Evolutionary conservation across 2,329 filamentous ascomycete genomes (phyloP).

Genomic region (Fusarium xylarioides): DNA sequence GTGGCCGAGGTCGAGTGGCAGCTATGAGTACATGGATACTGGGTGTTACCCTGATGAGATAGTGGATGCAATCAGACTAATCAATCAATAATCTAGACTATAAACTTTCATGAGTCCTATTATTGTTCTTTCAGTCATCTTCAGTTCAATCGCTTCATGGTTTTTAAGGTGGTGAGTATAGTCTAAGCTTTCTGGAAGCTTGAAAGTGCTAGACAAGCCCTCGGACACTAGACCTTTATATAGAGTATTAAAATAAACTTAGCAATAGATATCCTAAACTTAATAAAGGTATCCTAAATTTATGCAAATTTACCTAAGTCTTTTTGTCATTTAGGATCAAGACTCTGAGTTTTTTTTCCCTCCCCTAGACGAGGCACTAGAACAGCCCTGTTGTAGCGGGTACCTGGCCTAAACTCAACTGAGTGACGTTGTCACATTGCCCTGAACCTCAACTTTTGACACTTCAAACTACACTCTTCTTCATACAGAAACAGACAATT

Average conservation of each 20-base stretch:
- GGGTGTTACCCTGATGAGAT: background rate
- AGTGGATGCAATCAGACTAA: background rate
- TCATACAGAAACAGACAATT: background rate
- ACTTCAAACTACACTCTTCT: background rate
- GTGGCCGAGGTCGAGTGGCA: background rate
- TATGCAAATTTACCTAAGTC: too few relatives aligned
- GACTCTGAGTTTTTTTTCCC: too few relatives aligned
- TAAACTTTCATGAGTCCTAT: background rate
- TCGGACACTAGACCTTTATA: too few relatives aligned
- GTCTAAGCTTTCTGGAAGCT: conserved; percentile 11
- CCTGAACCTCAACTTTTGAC: background rate
- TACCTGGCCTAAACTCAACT: conserved; percentile 22
- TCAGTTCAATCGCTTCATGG: background rate
- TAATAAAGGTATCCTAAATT: too few relatives aligned
- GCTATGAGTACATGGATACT: background rate
- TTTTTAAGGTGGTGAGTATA: background rate
- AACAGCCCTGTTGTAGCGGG: conserved; percentile 9
- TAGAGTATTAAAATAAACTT: too few relatives aligned
- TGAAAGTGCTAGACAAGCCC: background rate
- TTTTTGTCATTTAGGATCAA: too few relatives aligned
- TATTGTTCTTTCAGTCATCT: background rate
- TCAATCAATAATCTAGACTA: background rate
- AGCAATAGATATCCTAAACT: too few relatives aligned
- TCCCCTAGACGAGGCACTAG: conserved; percentile 9
- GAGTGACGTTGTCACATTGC: conserved; percentile 15